A percentile compares a stretch with the other conserved stretches of the same genome.
These are phyloP conservation scores for Penicillium thymicola DNA, from an alignment of 2,329 filamentous ascomycete genomes.

Conservation along the genomic window DNA sequence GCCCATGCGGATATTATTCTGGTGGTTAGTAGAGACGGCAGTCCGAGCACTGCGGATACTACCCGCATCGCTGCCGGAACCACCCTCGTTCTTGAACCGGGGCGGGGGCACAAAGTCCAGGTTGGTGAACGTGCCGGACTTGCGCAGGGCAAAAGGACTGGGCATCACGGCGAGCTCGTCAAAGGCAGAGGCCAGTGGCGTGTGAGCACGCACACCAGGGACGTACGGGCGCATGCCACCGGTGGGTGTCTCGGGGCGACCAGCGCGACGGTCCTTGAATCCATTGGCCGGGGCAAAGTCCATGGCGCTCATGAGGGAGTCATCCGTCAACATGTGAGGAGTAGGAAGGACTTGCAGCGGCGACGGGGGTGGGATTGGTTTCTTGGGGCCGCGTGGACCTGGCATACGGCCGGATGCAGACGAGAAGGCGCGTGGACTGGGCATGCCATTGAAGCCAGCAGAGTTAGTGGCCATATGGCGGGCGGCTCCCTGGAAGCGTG, in stretches of 20 bases:
- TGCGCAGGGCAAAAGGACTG: constrained; percentile 64
- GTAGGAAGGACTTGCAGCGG: constrained; percentile 76
- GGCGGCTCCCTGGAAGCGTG: constrained; percentile 50
- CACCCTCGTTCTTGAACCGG: constrained; percentile 46
- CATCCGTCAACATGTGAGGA: constrained; percentile 78
- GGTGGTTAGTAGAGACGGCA: constrained; percentile 69
- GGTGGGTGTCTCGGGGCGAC: constrained; percentile 60
- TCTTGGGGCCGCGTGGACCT: constrained; percentile 48
- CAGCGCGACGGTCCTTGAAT: constrained; percentile 65
- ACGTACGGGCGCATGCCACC: constrained; percentile 66
- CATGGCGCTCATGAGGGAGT: constrained; percentile 67
- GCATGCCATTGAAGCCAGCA: constrained; percentile 31
- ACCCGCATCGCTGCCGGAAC: constrained; percentile 45
- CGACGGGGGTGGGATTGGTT: constrained; percentile 67
- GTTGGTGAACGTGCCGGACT: constrained; percentile 48
- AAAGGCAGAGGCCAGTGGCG: constrained; percentile 77
- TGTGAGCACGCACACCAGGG: constrained; percentile 67
- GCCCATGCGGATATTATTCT: constrained; percentile 71
- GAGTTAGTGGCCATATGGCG: constrained; percentile 49
- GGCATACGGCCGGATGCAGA: constrained; percentile 55
- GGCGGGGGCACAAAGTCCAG: constrained; percentile 51
- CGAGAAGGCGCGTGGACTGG: constrained; percentile 60
- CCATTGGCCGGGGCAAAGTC: constrained; percentile 82
- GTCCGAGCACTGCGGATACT: constrained; percentile 67
- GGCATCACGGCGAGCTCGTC: constrained; percentile 83